Evolutionary conservation across 768 basidiomycete genomes (phyloP), one percentile per base, ranked within the genome.

Genomic region (Hysterangium stoloniferum): DNA sequence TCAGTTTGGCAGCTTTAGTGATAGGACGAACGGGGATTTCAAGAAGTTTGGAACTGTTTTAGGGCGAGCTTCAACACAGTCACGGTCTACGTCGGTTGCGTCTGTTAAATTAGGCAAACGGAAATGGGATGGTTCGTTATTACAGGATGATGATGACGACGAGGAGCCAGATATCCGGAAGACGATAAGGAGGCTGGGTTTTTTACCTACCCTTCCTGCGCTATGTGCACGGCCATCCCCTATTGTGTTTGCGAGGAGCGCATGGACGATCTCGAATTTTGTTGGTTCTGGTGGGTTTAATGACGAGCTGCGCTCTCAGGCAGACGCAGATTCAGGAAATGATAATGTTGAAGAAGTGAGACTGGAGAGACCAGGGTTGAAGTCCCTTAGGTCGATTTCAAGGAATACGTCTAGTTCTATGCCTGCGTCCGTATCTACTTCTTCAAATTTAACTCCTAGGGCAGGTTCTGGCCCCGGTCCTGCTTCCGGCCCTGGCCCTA

Each of bases 221-320:
- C 41, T 51, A 15, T 51, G 41, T 33, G 38, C 49, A 27, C 40
- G 49, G 19, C 49, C 49, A 12, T 51, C 49, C 9, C 49, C 49
- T 7, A 42, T 33, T 28, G 4, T 20, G 13, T 51, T 51, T 32
- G 49, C 49, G 12, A 31, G 38, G 19, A 41, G 35, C 17, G 25
- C 49, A 6, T 51, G 49, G 49, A 35, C 38, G 3, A 35, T 29
- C 34, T 28, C 40, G 15, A 11, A 11, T 9, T 48, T 37, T 17
- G 27, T 33, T 1, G 47, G n/a, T 36, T 19, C 13, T 43, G 27
- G 25, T 17, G 28, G 15, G 40, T 20, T 22, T 25, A 25, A 41
- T 41, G 40, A 3, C 40, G 9, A 4, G 11, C 12, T 25, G 13
- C n/a, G n/a, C n/a, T n/a, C n/a, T n/a, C 29, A 24, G 7, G 44